Percentiles rank a stretch among this genome's conserved stretches.
These are phyloP conservation scores for Teratosphaeria zuluensis DNA, from an alignment of 2,329 filamentous ascomycete species.

Conservation along the genomic window DNA sequence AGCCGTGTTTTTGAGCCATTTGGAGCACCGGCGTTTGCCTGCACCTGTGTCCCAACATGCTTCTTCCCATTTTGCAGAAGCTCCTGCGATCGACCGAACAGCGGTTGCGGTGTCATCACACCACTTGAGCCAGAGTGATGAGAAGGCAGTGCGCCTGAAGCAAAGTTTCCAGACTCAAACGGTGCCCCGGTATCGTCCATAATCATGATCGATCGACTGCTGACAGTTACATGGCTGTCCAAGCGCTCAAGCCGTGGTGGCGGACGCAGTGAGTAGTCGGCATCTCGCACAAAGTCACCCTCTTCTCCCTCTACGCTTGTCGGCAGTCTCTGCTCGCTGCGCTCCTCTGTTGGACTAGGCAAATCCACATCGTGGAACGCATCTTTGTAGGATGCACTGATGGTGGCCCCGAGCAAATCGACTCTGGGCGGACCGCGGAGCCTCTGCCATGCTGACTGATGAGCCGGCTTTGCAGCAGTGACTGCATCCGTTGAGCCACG, in stretches of 20 bases:
- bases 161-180: constrained; percentile 9
- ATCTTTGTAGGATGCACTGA: constrained; percentile 19
- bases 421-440: constrained; percentile 18
- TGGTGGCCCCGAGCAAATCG: constrained; percentile 59
- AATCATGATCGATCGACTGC: constrained; percentile 87
- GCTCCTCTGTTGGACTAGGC: constrained; percentile 58
- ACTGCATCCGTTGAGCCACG: constrained; percentile 2
- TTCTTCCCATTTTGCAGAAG: constrained; percentile 4
- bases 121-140: constrained; percentile 17
- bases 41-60: neutral
- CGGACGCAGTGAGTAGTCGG: constrained; percentile 11
- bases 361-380: constrained; percentile 21
- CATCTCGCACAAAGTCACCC: neutral
- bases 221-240: constrained; percentile 55
- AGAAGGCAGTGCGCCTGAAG: constrained; percentile 16
- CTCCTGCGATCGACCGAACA: constrained; percentile 12
- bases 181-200: constrained; percentile 59
- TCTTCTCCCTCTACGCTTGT: neutral
- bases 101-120: constrained; percentile 15
- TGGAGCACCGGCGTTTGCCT: neutral
- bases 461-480: neutral
- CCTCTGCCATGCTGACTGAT: constrained; percentile 14
- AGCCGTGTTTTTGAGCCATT: neutral
- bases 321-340: constrained; percentile 32
- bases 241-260: constrained; percentile 26